Base-by-base conservation (phyloP, 2,329 filamentous ascomycete species). In the Ascomycota sp. region DNA sequence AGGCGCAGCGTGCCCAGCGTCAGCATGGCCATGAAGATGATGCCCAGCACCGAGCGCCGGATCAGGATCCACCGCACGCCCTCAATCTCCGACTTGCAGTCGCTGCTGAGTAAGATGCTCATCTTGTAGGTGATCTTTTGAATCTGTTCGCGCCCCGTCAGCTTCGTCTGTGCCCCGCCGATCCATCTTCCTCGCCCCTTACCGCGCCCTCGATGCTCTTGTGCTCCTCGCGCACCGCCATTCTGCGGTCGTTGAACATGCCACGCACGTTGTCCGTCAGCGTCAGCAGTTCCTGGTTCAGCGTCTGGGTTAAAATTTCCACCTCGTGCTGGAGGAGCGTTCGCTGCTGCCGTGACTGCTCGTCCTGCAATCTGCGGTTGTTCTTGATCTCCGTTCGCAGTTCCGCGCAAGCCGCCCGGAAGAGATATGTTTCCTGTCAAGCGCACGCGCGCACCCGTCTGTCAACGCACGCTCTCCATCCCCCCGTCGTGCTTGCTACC, bases 121-220 rank as follows among this genome's bases (percentile, higher is more conserved):
- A 98, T 95, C 50, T 92, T 89, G 55, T 95, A 93, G 53, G 86
- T 92, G 40, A 95, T 65, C 56, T 93, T 78, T 61, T 94, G 85
- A 37, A 93, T 85, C 64, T 81, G 43, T 8, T 7, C 19, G 4
- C 7, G 4, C 17, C 10, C 5, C 7, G 11, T 17, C 4, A 29
- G 20, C 12, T 9, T 21, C 15, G 6, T 7, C 10, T 19, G 12
- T 8, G 7, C 11, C 7, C 11, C 6, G 11, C 11, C 6, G 11
- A 10, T 12, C 13, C 23, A n/a, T n/a, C 13, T 12, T 25, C 13
- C 13, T 7, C 23, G 5, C 23, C 23, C 23, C 65, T 32, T 56
- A 82, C 75, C 42, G 75, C 75, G 30, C 77, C 79, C 46, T 95
- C 86, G 45, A 80, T 76, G 6, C 65, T 64, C 46, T 83, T 75